Evolutionary conservation across 164 flowering plant species (phyloP), one percentile per base, ranked within the genome.

Genomic region (Chimonanthus praecox): DNA sequence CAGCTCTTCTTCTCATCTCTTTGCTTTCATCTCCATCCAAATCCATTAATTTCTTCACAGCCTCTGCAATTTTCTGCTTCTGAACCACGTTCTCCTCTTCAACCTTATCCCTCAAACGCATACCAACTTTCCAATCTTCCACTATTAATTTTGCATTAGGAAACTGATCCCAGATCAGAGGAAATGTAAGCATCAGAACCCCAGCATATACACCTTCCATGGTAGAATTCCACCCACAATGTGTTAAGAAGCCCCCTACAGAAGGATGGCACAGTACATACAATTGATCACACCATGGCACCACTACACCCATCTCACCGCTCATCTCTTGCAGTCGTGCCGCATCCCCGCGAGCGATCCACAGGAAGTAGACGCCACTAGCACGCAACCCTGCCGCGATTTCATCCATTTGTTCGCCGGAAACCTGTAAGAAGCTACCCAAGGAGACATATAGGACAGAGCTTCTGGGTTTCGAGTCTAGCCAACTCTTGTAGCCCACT

Each of bases 281-380:
- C 77, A 88, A 60, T 69, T 92, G 97, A 75, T 86, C 88, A 75
- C 94, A 90, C 97, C 97, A 88, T 0, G 85, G 81, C 71, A 92
- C 88, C 47, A 87, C 80, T 51, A 84, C 1, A 4, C 92, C 88
- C 78, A 0, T 81, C 3, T 75, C 85, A 43, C 78, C 83, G 47
- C 76, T 72, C 13, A 79, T 71, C 72, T 75, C 75, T 66, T 60
- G 71, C 78, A 81, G 18, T 61, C 43, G 73, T 18, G 69, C 16
- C 1, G 81, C 18, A 2, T 85, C 84, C 1, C 74, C 84, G 15
- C 92, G 83, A 0, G 84, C 83, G 11, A 87, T 86, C 87, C 81
- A 80, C 51, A 87, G 72, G 78, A 49, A 87, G 18, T 50, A 68
- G 48, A 79, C 80, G 1, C 82, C 81, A 73, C 88, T 82, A 3